Conservation (phyloP, 805 yeast genomes). For the Ogataea methanolica region DNA sequence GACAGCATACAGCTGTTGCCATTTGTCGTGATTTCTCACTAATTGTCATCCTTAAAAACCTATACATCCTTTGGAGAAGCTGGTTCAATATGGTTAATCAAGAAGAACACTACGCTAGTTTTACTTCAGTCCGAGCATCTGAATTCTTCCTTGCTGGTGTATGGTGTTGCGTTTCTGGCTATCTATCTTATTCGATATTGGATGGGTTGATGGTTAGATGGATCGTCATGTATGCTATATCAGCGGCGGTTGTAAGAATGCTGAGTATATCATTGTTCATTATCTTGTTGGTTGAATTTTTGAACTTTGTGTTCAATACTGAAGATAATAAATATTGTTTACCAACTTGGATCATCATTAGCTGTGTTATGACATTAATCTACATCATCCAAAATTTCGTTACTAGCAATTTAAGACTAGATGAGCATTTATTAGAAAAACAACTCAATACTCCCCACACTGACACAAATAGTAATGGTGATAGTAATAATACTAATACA, state of each 20-base stretch:
- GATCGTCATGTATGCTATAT: conserved; percentile 84
- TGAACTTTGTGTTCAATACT: conserved; percentile 65
- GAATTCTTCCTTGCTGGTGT: conserved; percentile 79
- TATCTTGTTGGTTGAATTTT: conserved; percentile 62
- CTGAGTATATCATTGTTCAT: conserved; percentile 74
- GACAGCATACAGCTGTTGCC: conserved; percentile 72
- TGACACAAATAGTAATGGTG: background rate
- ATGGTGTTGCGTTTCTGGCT: conserved; percentile 92
- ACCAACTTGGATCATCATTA: conserved; percentile 89
- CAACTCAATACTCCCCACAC: background rate
- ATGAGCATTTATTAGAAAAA: conserved; percentile 19
- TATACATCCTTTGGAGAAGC: conserved; percentile 21
- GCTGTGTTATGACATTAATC: conserved; percentile 74
- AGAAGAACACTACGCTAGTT: conserved; percentile 20
- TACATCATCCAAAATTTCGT: conserved; percentile 85
- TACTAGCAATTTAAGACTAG: conserved; percentile 64
- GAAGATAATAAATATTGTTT: conserved; percentile 57
- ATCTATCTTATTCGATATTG: conserved; percentile 74
- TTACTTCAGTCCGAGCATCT: conserved; percentile 60
- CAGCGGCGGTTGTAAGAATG: conserved; percentile 86
- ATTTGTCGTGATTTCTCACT: conserved; percentile 76
- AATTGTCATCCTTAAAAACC: conserved; percentile 24
- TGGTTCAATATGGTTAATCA: conserved; percentile 23
- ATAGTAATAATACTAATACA: background rate
- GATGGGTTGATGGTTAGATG: conserved; percentile 91